Base-by-base conservation (phyloP, 805 yeast species). In the Metschnikowia orientalis region DNA sequence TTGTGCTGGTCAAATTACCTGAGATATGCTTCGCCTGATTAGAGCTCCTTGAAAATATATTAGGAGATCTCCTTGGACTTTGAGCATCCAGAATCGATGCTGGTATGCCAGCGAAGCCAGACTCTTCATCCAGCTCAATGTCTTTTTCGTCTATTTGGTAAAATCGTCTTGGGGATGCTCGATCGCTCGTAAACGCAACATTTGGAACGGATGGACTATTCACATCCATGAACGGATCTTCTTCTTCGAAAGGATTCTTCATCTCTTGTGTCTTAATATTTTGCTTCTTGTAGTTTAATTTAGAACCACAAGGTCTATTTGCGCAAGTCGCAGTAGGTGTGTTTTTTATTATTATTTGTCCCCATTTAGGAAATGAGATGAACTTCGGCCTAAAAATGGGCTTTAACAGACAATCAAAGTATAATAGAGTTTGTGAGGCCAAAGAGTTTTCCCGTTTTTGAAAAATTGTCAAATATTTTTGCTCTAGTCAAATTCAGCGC, bases 1-100 rank as follows among this genome's bases (percentile, higher is more conserved):
- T 18, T 5, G 36, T 18, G 5, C 23, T 32, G 8, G 30, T 4
- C 13, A 43, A 21, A 15, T 34, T 17, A 12, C 20, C 23, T 13
- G 31, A 23, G 8, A 15, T 18, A 7, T 19, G 34, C 21, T 41
- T 43, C 8, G 44, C 51, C 15, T 51, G 48, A 3, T 53, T 54
- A 1, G 60, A 48, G 40, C 70, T 65, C 44, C 67, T 53, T 1
- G 69, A 46, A 32, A 67, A 67, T 16, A 67, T 65, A 33, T 63
- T 63, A 1, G 72, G 72, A n/a, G 71, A 65, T 28, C 59, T 65
- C 41, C 69, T 32, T 10, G 32, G 40, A n/a, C 47, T 53, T 15
- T 45, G 58, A n/a, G 43, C 35, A 9, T 50, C 49, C 32, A 35
- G 50, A 10, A 63, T 63, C 30, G 61, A 63, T 5, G 56, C 59